These are phyloP conservation scores for Williopsis jadinii DNA, from an alignment of 1,139 yeast species.

Conservation along the genomic window DNA sequence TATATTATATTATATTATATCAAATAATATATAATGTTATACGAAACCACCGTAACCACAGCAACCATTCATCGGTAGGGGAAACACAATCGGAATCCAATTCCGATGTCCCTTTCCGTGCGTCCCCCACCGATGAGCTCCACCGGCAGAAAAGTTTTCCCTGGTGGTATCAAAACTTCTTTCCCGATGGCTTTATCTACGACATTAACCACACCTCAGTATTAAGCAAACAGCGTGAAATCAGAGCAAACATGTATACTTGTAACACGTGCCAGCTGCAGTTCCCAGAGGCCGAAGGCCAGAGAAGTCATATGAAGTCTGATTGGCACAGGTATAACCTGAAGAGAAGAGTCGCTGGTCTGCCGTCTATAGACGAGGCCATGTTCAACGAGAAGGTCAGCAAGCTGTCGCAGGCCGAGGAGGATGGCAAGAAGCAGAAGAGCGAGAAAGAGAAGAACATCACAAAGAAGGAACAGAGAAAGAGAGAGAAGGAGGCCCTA, in stretches of 20 bases:
- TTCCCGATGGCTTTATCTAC: no score
- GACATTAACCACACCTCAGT: no score
- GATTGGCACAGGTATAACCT: constrained; percentile 91
- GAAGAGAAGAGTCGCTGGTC: constrained; percentile 84
- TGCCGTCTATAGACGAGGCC: constrained; percentile 74
- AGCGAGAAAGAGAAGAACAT: constrained; percentile 38
- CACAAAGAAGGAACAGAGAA: constrained; percentile 58
- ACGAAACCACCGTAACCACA: no score
- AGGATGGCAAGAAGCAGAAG: constrained; percentile 22
- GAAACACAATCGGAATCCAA: no score
- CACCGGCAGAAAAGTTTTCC: no score
- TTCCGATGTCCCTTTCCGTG: no score
- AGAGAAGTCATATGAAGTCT: constrained; percentile 85
- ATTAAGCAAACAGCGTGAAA: background rate
- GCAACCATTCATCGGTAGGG: no score
- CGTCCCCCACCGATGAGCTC: no score
- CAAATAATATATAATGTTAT: no score
- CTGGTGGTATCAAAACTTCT: no score
- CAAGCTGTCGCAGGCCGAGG: constrained; percentile 32
- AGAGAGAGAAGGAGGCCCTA: constrained; percentile 57
- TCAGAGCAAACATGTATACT: constrained; percentile 41
- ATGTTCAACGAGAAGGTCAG: constrained; percentile 72
- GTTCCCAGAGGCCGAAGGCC: constrained; percentile 72
- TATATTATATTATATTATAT: no score
- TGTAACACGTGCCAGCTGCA: constrained; percentile 84